Evolutionary conservation across 352 stramenopile species (phyloP).

Genomic region (Aphanomyces cochlioides): DNA sequence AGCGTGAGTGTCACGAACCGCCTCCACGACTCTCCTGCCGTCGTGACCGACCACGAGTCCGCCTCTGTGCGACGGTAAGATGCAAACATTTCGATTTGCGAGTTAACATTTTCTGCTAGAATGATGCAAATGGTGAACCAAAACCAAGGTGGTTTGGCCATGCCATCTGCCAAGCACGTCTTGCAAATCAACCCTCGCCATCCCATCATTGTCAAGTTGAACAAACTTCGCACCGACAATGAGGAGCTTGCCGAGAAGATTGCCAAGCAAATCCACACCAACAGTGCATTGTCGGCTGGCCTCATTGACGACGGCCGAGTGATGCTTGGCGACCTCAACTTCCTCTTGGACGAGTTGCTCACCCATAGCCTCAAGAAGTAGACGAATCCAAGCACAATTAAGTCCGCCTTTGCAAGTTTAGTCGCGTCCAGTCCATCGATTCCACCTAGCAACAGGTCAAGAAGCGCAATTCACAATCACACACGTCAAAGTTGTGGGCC

Average conservation of each 20-base stretch:
- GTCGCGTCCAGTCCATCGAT: background rate
- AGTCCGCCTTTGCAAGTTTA: slow-evolving; percentile 1
- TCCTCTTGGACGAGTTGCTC: slow-evolving; percentile 89
- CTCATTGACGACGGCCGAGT: slow-evolving; percentile 96
- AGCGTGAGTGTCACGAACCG: slow-evolving; percentile 88
- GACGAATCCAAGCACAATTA: slow-evolving; percentile 18
- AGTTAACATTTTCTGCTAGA: slow-evolving; percentile 30
- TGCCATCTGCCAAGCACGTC: slow-evolving; percentile 89
- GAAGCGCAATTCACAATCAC: background rate
- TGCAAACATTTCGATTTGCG: background rate
- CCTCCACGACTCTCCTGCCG: slow-evolving; percentile 96
- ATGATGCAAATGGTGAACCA: slow-evolving; percentile 99
- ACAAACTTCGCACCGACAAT: slow-evolving; percentile 82
- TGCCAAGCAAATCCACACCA: slow-evolving; percentile 96
- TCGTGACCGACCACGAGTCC: slow-evolving; percentile 98
- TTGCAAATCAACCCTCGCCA: slow-evolving; percentile 99
- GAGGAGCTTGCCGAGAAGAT: slow-evolving; percentile 81
- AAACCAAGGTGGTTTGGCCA: slow-evolving; percentile 48
- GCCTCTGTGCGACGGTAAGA: slow-evolving; percentile 90
- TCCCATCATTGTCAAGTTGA: slow-evolving; percentile 93
- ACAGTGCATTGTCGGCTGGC: slow-evolving; percentile 96
- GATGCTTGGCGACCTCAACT: slow-evolving; percentile 96
- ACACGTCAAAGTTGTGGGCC: slow-evolving; percentile 20
- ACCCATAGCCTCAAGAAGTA: slow-evolving; percentile 61
- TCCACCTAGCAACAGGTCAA: background rate